Evolutionary conservation across 2,329 filamentous ascomycete genomes (phyloP).

Genomic region (Pestalotiopsis sp.): DNA sequence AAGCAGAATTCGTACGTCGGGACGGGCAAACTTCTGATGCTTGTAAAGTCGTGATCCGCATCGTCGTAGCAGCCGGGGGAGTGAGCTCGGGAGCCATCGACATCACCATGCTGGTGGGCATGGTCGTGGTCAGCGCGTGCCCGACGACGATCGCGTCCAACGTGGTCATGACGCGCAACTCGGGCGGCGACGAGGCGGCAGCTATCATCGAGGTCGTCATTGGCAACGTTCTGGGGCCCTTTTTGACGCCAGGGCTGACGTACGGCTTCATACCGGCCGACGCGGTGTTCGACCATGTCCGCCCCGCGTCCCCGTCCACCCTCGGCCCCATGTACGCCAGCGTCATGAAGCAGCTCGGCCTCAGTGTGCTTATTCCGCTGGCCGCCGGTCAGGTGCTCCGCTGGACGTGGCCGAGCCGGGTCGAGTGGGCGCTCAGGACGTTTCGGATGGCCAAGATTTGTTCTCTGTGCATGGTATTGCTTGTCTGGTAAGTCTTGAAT

Average conservation of each 20-base stretch:
- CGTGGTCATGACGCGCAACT: constrained; percentile 72
- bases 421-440: constrained; percentile 53
- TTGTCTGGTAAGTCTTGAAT: constrained; percentile 46
- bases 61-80: constrained; percentile 48
- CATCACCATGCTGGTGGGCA: constrained; percentile 66
- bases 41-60: constrained; percentile 45
- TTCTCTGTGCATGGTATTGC: constrained; percentile 46
- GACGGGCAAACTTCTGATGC: constrained; percentile 5
- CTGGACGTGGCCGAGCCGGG: constrained; percentile 50
- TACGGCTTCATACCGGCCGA: constrained; percentile 60
- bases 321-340: constrained; percentile 65
- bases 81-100: constrained; percentile 61
- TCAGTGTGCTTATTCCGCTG: constrained; percentile 69
- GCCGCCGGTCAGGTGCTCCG: constrained; percentile 63
- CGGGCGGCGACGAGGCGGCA: constrained; percentile 68
- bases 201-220: constrained; percentile 70
- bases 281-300: constrained; percentile 58
- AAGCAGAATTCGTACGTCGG: neutral
- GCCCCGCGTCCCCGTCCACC: constrained; percentile 52
- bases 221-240: constrained; percentile 70
- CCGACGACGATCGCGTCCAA: constrained; percentile 76
- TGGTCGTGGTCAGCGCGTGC: constrained; percentile 68
- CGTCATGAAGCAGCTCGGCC: constrained; percentile 69
- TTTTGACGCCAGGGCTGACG: constrained; percentile 66
- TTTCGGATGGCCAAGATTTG: constrained; percentile 55